phyloP scores from a whole-genome alignment of 352 stramenopile genomes.

The Globisporangium viniferum region DNA sequence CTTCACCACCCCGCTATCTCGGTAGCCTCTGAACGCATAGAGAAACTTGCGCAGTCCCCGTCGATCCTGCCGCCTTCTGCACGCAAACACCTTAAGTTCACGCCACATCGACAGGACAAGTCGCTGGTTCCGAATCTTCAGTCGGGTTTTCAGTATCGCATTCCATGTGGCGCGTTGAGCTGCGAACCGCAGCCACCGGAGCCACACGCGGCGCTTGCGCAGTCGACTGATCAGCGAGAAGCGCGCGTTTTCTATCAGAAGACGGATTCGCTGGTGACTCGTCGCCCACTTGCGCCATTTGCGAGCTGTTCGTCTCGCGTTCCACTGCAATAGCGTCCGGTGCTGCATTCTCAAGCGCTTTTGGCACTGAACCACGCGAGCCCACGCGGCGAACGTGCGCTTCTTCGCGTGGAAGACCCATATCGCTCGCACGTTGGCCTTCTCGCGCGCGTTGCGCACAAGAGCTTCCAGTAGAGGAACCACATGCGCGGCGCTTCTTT shows the following conservation, averaged over 20 bases:
- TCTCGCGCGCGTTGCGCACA: slow-evolving; percentile 16
- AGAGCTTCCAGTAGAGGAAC: slow-evolving; percentile 34
- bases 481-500: slow-evolving; percentile 7
- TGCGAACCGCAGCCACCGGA: slow-evolving; percentile 24
- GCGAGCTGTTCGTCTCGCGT: not conserved
- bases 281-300: slow-evolving; percentile 11
- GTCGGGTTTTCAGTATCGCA: not conserved
- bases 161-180: not conserved
- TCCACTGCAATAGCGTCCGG: slow-evolving; percentile 11
- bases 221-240: slow-evolving; percentile 23
- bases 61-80: not conserved
- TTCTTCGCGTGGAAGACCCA: slow-evolving; percentile 24
- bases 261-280: not conserved
- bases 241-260: not conserved
- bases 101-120: not conserved
- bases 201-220: slow-evolving; percentile 26
- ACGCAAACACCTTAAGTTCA: slow-evolving; percentile 10
- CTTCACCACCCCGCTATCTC: not conserved
- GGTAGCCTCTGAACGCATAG: not conserved
- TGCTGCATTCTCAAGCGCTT: slow-evolving; percentile 10
- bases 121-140: not conserved
- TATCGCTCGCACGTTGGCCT: slow-evolving; percentile 12
- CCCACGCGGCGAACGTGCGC: slow-evolving; percentile 18
- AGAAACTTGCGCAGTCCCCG: not conserved
- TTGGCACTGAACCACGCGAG: slow-evolving; percentile 6